Percentiles rank a stretch among this genome's conserved stretches.
Conservation (phyloP, 1,284 basidiomycete species). For the Volvariella surrecta region DNA sequence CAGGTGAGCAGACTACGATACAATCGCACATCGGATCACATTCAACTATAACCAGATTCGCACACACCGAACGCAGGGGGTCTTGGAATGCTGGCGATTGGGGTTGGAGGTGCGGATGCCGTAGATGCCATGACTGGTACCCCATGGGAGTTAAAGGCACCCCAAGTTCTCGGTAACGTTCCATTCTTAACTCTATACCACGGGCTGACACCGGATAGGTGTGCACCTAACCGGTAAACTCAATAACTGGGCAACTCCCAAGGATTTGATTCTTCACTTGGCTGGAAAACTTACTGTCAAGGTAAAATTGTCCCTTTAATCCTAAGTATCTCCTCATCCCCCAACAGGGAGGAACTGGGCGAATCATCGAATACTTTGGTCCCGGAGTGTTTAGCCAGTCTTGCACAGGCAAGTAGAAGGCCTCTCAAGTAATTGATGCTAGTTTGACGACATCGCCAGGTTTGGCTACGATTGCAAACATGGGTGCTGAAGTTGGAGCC, state of each 20-base stretch:
- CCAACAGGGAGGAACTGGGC: slow-evolving; percentile 84
- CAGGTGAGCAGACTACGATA: slow-evolving; percentile 34
- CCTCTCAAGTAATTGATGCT: neutral
- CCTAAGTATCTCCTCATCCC: neutral
- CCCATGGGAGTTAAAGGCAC: slow-evolving; percentile 97
- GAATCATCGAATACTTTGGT: slow-evolving; percentile 96
- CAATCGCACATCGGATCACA: slow-evolving; percentile 1
- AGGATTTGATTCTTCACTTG: slow-evolving; percentile 93
- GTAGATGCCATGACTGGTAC: slow-evolving; percentile 98
- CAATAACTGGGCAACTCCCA: slow-evolving; percentile 90
- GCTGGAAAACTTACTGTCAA: slow-evolving; percentile 93
- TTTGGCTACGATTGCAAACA: slow-evolving; percentile 92
- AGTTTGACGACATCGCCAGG: slow-evolving; percentile 32
- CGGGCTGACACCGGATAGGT: slow-evolving; percentile 27
- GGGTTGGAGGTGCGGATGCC: slow-evolving; percentile 97
- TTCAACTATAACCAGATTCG: slow-evolving; percentile 56
- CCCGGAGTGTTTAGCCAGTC: slow-evolving; percentile 89
- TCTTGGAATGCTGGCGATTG: slow-evolving; percentile 96
- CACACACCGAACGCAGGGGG: slow-evolving; percentile 99
- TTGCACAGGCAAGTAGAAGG: slow-evolving; percentile 72
- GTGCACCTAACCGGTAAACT: slow-evolving; percentile 87
- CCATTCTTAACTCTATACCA: neutral
- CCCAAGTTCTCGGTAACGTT: slow-evolving; percentile 70
- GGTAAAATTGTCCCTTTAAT: slow-evolving; percentile 29
- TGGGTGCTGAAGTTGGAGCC: slow-evolving; percentile 99